Conservation (phyloP, 2,329 filamentous ascomycete genomes). For the Pseudogymnoascus sp. region DNA sequence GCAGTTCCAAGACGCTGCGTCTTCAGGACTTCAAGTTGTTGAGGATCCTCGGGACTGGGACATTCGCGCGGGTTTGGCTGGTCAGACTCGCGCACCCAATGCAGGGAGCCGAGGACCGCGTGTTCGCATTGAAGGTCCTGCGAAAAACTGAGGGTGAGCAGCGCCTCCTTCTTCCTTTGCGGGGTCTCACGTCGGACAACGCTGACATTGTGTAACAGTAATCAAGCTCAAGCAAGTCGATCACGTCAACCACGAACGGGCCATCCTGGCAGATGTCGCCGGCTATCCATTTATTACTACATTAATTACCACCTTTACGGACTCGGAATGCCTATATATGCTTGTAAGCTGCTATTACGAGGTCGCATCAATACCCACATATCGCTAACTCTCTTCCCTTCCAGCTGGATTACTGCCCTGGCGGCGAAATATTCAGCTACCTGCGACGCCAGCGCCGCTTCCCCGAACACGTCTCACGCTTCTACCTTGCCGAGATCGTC, state of each 20-base stretch:
- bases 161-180: not conserved
- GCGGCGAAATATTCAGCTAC: conserved; percentile 80
- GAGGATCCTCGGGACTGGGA: conserved; percentile 38
- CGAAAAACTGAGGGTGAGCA: conserved; percentile 51
- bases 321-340: conserved; percentile 73
- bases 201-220: conserved; percentile 38
- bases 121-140: conserved; percentile 78
- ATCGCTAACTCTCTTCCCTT: not conserved
- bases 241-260: conserved; percentile 77
- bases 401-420: conserved; percentile 68
- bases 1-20: not conserved
- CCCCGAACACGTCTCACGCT: conserved; percentile 68
- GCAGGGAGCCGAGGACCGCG: conserved; percentile 50
- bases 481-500: conserved; percentile 79
- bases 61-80: conserved; percentile 76
- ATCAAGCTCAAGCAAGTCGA: conserved; percentile 81
- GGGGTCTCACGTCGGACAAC: not conserved
- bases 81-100: conserved; percentile 50
- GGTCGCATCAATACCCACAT: not conserved
- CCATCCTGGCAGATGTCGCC: conserved; percentile 67
- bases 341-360: conserved; percentile 40
- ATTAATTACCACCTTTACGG: conserved; percentile 71
- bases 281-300: conserved; percentile 80
- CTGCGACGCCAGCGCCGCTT: conserved; percentile 71
- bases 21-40: conserved; percentile 5